Conservation (phyloP, 2,329 filamentous ascomycete species). For the Botrytis paeoniae region DNA sequence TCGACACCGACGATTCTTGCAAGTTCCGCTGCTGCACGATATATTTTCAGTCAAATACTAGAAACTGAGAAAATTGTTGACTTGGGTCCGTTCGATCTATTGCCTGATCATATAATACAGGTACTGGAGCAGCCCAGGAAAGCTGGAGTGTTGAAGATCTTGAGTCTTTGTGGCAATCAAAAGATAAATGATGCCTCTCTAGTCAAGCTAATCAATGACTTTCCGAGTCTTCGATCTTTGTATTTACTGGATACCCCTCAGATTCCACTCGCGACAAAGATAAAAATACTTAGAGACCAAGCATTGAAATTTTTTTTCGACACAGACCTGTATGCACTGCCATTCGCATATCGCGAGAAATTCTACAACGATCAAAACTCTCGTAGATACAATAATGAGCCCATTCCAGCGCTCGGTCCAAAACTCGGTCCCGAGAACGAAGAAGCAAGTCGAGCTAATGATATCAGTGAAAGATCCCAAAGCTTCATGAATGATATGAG, state of each 20-base stretch:
- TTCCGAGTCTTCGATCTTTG: neutral
- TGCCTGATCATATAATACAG: neutral
- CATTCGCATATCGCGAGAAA: neutral
- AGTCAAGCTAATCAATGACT: neutral
- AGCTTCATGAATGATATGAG: neutral
- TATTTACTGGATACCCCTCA: constrained; percentile 2
- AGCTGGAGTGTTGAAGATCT: neutral
- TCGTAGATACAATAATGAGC: neutral
- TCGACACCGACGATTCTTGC: too few relatives aligned
- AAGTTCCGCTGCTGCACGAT: too few relatives aligned
- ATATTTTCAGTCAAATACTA: too few relatives aligned
- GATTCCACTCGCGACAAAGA: neutral
- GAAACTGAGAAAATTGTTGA: too few relatives aligned
- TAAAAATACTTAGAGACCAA: neutral
- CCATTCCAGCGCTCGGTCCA: neutral
- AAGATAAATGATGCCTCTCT: neutral
- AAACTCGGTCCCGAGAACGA: neutral
- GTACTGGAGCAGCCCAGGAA: neutral
- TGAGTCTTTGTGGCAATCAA: constrained; percentile 8
- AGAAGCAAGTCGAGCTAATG: neutral
- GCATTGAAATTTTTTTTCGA: neutral
- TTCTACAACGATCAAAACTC: neutral
- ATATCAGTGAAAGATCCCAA: neutral
- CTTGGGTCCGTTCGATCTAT: too few relatives aligned
- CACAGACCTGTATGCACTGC: neutral